These are phyloP conservation scores for Saitozyma podzolica DNA, from an alignment of 768 basidiomycete species.

Conservation along the genomic window DNA sequence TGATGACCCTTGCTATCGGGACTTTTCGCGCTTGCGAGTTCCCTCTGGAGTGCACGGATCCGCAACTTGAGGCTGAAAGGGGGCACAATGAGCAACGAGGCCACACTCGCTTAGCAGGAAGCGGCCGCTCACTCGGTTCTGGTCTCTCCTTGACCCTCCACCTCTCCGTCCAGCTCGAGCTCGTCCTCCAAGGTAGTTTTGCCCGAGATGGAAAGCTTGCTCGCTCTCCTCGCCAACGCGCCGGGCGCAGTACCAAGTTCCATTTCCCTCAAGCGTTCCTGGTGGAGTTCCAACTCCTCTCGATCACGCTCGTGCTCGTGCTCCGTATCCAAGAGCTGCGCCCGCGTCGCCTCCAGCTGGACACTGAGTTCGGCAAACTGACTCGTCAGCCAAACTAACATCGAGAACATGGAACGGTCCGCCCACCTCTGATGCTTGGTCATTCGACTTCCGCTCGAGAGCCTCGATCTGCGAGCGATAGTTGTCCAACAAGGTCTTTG, in stretches of 20 bases:
- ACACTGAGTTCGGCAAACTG: constrained; percentile 72
- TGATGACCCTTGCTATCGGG: too few relatives aligned
- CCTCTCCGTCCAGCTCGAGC: constrained; percentile 67
- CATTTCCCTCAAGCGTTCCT: constrained; percentile 84
- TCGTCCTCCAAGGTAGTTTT: constrained; percentile 72
- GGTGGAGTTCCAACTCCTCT: constrained; percentile 82
- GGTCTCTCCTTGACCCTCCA: constrained; percentile 75
- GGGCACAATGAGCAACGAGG: neutral
- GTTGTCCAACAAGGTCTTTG: constrained; percentile 86
- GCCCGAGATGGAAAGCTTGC: constrained; percentile 7
- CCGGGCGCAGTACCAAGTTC: constrained; percentile 58
- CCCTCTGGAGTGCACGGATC: constrained; percentile 75
- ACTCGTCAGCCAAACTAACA: neutral
- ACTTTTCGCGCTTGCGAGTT: constrained; percentile 59
- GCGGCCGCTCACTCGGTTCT: constrained; percentile 55
- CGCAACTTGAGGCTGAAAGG: constrained; percentile 68
- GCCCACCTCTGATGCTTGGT: constrained; percentile 20
- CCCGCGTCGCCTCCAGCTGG: constrained; percentile 59
- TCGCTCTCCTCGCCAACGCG: constrained; percentile 34
- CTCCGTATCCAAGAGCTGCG: constrained; percentile 18
- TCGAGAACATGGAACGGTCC: neutral
- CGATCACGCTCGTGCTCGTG: constrained; percentile 72
- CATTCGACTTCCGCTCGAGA: constrained; percentile 66
- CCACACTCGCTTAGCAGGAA: neutral
- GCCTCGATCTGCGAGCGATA: constrained; percentile 84